phyloP scores from a whole-genome alignment of 148 eudicot species.

The Polygonum aviculare region DNA sequence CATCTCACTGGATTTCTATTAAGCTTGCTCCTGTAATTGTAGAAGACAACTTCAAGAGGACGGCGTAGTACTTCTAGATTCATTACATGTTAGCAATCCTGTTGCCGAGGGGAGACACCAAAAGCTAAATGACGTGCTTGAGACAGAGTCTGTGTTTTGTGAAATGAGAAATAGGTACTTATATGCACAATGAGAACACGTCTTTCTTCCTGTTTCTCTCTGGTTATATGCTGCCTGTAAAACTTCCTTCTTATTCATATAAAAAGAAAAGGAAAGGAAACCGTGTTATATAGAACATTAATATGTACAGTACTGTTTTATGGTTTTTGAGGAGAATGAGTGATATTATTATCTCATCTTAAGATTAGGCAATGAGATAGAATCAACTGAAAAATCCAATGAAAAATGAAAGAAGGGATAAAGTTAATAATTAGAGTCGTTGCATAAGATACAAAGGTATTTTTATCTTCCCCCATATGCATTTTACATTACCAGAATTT shows the following conservation, averaged over 20 bases:
- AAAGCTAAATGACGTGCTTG: slow-evolving; percentile 33
- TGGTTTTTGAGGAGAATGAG: too few relatives aligned
- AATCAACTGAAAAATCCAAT: too few relatives aligned
- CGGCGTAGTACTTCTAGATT: slow-evolving; percentile 36
- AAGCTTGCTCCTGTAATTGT: neutral
- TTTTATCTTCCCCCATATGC: neutral
- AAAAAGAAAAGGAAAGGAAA: too few relatives aligned
- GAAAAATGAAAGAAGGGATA: too few relatives aligned
- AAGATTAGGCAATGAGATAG: too few relatives aligned
- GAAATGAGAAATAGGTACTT: slow-evolving; percentile 46
- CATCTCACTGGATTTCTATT: neutral
- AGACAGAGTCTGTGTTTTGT: slow-evolving; percentile 32
- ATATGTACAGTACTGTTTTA: too few relatives aligned
- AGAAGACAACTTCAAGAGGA: slow-evolving; percentile 29
- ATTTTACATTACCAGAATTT: neutral
- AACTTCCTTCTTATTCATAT: neutral
- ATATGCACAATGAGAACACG: neutral
- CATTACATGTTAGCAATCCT: slow-evolving; percentile 22
- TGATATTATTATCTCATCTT: too few relatives aligned
- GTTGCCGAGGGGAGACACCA: slow-evolving; percentile 31
- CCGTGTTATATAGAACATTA: too few relatives aligned
- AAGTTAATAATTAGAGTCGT: neutral
- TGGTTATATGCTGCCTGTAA: neutral
- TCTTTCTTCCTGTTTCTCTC: neutral
- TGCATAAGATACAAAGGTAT: neutral